Evolutionary conservation across 176 grass and related monocot species (phyloP), one percentile per base, ranked within the genome.

Genomic region (Eremochloa ophiuroides): DNA sequence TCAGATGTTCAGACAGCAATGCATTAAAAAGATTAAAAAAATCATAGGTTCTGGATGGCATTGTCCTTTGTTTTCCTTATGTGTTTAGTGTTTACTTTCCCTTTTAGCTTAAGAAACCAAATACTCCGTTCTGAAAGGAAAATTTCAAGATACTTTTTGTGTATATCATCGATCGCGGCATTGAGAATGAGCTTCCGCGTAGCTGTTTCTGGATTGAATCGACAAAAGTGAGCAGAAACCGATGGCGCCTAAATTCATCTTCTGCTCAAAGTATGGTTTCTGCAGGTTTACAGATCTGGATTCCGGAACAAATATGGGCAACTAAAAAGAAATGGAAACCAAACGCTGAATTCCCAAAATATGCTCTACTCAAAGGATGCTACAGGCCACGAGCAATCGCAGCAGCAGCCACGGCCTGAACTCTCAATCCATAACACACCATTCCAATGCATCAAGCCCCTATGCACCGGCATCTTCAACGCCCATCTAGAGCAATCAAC

Each of bases 241-340:
- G 3, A 13, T 13, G 22, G 10, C 2, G 18, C 13, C 28, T 17
- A 53, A 20, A 58, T 20, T 37, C 30, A 67, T 40, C n/a, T 29
- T 56, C 14, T 13, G 9, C 62, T 53, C 12, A 2, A 80, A 68
- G 35, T 13, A 22, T 7, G 1, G 12, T 59, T 33, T 56, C 7
- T 4, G 27, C 18, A 22, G 53, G 39, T 82, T 73, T 73, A 43
- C 68, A 82, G 80, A 82, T 73, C 80, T 73, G 55, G 67, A 63
- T 71, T 71, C 16, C 35, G 5, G 17, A 30, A 60, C 47, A 71
- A 60, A 73, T 53, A 62, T 62, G 27, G 43, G 50, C 16, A 39
- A 73, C 34, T 44, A 73, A 31, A 10, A 82, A 73, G 80, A 63
- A 81, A 69, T 69, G 78, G 46, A 80, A 69, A 56, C 31, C 46